A percentile compares a stretch with the other conserved stretches of the same genome.
Conservation (phyloP, 495 filamentous ascomycete genomes). For the Penicillium turbatum region DNA sequence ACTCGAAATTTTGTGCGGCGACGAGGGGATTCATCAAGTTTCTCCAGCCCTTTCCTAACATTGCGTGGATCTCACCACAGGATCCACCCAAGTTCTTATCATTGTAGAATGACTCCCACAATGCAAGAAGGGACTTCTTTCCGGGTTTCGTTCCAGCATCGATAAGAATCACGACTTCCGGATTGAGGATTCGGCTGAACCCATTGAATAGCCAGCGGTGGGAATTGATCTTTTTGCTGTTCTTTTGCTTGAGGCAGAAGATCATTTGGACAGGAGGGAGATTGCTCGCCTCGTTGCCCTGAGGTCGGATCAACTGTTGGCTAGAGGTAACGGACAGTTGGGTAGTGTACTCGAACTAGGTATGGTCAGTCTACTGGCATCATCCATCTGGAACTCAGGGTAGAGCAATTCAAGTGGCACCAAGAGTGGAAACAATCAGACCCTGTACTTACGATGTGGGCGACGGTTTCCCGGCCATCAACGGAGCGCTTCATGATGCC, state of each 20-base stretch:
- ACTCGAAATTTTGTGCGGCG: conserved; percentile 97
- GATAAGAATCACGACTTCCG: conserved; percentile 91
- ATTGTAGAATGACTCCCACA: conserved; percentile 99
- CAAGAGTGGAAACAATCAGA: not conserved
- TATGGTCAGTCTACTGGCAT: not conserved
- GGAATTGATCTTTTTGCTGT: conserved; percentile 99
- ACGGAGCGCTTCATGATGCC: conserved; percentile 98
- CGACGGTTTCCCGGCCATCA: conserved; percentile 89
- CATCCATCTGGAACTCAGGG: not conserved
- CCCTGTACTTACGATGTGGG: conserved; percentile 65
- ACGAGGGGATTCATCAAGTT: conserved; percentile 93
- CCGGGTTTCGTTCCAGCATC: conserved; percentile 97
- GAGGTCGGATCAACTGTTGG: conserved; percentile 90
- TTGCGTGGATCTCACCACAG: conserved; percentile 98
- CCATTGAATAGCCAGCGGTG: conserved; percentile 98
- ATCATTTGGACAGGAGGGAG: conserved; percentile 97
- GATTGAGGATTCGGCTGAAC: conserved; percentile 92
- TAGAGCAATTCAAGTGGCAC: not conserved
- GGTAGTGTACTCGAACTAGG: conserved; percentile 93
- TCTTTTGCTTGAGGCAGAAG: conserved; percentile 97
- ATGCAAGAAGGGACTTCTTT: conserved; percentile 78
- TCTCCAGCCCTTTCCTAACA: conserved; percentile 85
- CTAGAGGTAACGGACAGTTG: conserved; percentile 94
- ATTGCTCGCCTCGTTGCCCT: conserved; percentile 74
- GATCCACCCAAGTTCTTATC: conserved; percentile 96